Conservation (phyloP, 345 rosid species). For the Nephelium lappaceum region DNA sequence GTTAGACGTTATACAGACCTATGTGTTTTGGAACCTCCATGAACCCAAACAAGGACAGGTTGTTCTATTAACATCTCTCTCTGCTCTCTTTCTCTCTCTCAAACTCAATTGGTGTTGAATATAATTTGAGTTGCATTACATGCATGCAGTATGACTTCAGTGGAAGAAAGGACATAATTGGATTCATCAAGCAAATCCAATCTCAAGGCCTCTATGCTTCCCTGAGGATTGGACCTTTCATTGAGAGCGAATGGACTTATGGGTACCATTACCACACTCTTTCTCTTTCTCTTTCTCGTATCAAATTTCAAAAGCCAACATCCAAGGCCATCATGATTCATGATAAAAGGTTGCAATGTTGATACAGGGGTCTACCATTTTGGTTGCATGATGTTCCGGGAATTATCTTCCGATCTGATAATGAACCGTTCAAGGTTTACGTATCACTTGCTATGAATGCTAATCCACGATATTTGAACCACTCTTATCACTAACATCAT, state of each 20-base stretch:
- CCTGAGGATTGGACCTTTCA: constrained; percentile 65
- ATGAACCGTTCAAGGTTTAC: constrained; percentile 58
- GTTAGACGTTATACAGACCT: constrained; percentile 56
- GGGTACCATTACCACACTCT: constrained; percentile 38
- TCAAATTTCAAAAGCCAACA: not conserved
- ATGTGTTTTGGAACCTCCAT: constrained; percentile 68
- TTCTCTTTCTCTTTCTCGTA: not conserved
- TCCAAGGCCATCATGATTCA: not conserved
- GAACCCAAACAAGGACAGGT: constrained; percentile 61
- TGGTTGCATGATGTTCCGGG: constrained; percentile 60
- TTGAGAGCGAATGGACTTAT: constrained; percentile 67
- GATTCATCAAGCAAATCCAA: constrained; percentile 47
- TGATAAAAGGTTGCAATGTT: not conserved
- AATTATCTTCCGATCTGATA: constrained; percentile 58
- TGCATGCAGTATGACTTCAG: constrained; percentile 51
- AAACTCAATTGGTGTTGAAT: too few species aligned
- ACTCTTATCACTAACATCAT: not conserved
- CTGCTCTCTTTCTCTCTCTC: not conserved
- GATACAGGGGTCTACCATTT: constrained; percentile 55
- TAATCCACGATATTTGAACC: not conserved
- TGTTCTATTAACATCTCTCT: not conserved
- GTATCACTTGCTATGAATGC: not conserved
- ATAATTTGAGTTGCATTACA: too few species aligned
- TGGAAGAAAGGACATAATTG: constrained; percentile 48
- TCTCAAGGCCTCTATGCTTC: constrained; percentile 52